Conservation (phyloP, 352 stramenopile species). For the Phytophthora podocarpi region DNA sequence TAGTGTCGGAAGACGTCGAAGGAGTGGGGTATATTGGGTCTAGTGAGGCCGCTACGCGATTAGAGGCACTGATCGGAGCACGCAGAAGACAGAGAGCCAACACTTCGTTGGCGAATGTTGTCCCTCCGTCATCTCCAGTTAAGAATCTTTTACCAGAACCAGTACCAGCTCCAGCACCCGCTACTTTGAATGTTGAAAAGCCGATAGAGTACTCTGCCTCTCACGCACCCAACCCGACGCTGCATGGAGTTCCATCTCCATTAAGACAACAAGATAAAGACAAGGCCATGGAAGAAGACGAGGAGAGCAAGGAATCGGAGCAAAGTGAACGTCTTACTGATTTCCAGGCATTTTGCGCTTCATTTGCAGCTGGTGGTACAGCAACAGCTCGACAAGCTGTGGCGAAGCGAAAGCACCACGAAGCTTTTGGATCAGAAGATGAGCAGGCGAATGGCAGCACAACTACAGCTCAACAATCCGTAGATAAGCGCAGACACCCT, state of each 20-base stretch:
- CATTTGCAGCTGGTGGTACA: slow-evolving; percentile 36
- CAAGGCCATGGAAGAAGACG: background rate
- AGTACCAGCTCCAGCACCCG: background rate
- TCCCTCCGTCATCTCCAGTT: background rate
- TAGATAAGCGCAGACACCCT: slow-evolving; percentile 18
- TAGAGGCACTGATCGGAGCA: slow-evolving; percentile 31
- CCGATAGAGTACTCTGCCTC: background rate
- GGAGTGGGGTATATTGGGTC: slow-evolving; percentile 1
- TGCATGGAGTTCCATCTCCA: background rate
- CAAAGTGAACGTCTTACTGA: slow-evolving; percentile 7
- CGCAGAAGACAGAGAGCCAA: slow-evolving; percentile 20
- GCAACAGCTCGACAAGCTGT: slow-evolving; percentile 19
- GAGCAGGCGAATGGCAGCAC: background rate
- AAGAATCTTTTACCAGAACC: background rate
- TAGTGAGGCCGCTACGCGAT: slow-evolving; percentile 17
- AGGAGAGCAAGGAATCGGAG: slow-evolving; percentile 20
- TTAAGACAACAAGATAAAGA: slow-evolving; percentile 1
- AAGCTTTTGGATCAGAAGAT: slow-evolving; percentile 32
- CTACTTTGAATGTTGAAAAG: background rate
- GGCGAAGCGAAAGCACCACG: slow-evolving; percentile 31
- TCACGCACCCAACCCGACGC: background rate
- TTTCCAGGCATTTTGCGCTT: slow-evolving; percentile 41
- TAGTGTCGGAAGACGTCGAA: slow-evolving; percentile 18
- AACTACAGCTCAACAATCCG: background rate
- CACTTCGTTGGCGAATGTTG: background rate